These are phyloP conservation scores for Gracilaria vermiculophylla DNA, from an alignment of 23 red algal genomes.

Conservation along the genomic window DNA sequence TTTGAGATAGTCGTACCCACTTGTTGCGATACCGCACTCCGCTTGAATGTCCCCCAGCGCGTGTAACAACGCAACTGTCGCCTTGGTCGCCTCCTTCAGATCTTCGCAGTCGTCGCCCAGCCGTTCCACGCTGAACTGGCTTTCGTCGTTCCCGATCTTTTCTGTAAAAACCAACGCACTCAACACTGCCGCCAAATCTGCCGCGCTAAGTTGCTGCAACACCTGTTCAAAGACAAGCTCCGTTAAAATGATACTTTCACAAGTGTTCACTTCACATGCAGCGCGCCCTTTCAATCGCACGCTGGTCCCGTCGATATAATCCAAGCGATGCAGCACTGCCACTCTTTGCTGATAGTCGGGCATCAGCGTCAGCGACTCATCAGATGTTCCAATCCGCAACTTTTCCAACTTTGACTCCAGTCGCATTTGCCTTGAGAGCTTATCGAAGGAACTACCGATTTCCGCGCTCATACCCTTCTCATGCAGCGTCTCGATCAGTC, in stretches of 20 bases:
- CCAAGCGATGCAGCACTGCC: conserved; percentile 69
- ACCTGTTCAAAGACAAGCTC: conserved; percentile 91
- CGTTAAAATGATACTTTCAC: conserved; percentile 85
- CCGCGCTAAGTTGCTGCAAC: conserved; percentile 63
- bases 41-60: conserved; percentile 73
- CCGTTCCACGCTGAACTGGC: conserved; percentile 8
- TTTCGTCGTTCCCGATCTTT: conserved; percentile 51
- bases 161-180: conserved; percentile 89
- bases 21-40: conserved; percentile 84
- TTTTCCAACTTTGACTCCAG: conserved; percentile 69
- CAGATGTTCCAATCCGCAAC: conserved; percentile 61
- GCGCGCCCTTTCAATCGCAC: conserved; percentile 96
- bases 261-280: conserved; percentile 96
- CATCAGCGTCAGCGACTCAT: conserved; percentile 92
- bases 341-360: conserved; percentile 87
- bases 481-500: background rate
- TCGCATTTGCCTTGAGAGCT: conserved; percentile 9
- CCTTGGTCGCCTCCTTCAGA: conserved; percentile 37
- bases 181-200: conserved; percentile 76
- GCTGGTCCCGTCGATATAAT: conserved; percentile 70
- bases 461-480: conserved; percentile 9
- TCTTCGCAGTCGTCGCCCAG: conserved; percentile 41
- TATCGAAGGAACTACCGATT: conserved; percentile 20
- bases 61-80: conserved; percentile 15
- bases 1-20: conserved; percentile 72